Base-by-base conservation (phyloP, 2,329 filamentous ascomycete species). In the Teratosphaeria gauchensis region DNA sequence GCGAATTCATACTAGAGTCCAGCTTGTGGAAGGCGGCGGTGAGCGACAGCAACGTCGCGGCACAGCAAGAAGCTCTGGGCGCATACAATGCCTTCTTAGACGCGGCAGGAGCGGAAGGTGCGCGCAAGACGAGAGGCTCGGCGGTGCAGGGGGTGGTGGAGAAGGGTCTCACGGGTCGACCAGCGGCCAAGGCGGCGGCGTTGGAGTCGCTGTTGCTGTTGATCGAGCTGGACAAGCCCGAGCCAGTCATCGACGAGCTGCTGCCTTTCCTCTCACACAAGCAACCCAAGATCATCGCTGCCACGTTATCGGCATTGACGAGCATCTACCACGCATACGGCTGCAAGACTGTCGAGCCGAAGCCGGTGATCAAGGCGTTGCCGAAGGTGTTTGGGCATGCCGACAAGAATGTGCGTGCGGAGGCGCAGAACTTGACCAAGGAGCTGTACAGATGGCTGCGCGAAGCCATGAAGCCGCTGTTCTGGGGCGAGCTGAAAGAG, bases 401-500 rank as follows among this genome's bases (percentile, higher is more conserved):
- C 33, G 94, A 99, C 80, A 99, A 99, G 76, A 97, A 97, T 72
- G 90, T 99, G 16, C 87, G 94, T 74, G 91, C 92, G 3, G 94
- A 96, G 73, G 91, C 92, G 31, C 94, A 94, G 53, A 91, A 88
- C 66, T 79, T 99, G 59, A 88, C 92, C 0, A 90, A 96, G 54
- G 95, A 99, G 71, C 84, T 99, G 59, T 99, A 99, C 75, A 82
- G 94, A 74, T 99, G 95, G 94, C 80, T 99, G 35, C 88, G 92
- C 65, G 94, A 99, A 64, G 92, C 92, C 11, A 96, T 99, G 86
- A 99, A 99, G 73, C 90, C 92, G 42, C 87, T 97, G 75, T 97
- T 99, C 73, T 99, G 94, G 92, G 85, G 83, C 52, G 94, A 99
- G 60, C 75, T 99, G 61, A 99, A 99, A 73, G 88, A 92, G 0